Conservation (phyloP, 2,329 filamentous ascomycete species). For the Hypoxylon sp. region DNA sequence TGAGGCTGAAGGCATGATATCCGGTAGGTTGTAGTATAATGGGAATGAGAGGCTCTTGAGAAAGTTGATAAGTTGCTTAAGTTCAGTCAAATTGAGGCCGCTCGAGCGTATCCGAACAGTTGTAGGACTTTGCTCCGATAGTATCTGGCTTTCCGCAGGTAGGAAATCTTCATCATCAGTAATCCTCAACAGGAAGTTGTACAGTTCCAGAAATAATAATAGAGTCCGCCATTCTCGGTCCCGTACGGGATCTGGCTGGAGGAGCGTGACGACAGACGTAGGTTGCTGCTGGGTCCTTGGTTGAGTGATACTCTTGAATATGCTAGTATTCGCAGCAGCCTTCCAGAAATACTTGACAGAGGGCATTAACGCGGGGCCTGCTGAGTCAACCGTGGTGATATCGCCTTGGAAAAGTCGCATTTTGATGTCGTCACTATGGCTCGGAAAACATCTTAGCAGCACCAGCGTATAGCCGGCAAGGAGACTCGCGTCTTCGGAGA, state of each 20-base stretch:
- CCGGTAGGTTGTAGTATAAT: slow-evolving; percentile 85
- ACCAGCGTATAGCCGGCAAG: slow-evolving; percentile 90
- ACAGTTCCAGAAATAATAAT: slow-evolving; percentile 92
- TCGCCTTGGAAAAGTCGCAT: slow-evolving; percentile 93
- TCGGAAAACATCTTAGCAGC: slow-evolving; percentile 86
- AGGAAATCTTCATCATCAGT: slow-evolving; percentile 98
- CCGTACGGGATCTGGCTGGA: slow-evolving; percentile 56
- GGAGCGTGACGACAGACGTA: slow-evolving; percentile 46
- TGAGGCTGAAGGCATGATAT: slow-evolving; percentile 61
- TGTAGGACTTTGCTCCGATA: slow-evolving; percentile 57
- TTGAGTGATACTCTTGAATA: slow-evolving; percentile 57
- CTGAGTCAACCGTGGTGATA: slow-evolving; percentile 60
- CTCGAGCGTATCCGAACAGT: slow-evolving; percentile 70
- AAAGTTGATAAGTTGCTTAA: slow-evolving; percentile 83
- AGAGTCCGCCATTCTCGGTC: slow-evolving; percentile 89
- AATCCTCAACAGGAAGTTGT: slow-evolving; percentile 90
- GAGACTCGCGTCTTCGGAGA: slow-evolving; percentile 75
- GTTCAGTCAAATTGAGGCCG: slow-evolving; percentile 78
- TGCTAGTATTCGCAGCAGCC: slow-evolving; percentile 62
- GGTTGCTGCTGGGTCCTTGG: slow-evolving; percentile 52
- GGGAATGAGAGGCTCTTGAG: slow-evolving; percentile 93
- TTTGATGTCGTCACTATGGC: slow-evolving; percentile 86
- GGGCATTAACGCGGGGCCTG: slow-evolving; percentile 65
- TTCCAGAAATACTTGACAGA: slow-evolving; percentile 91
- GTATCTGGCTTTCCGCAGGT: slow-evolving; percentile 65